Conservation (phyloP, 208 protist species). For the Herpetomonas tarakana region DNA sequence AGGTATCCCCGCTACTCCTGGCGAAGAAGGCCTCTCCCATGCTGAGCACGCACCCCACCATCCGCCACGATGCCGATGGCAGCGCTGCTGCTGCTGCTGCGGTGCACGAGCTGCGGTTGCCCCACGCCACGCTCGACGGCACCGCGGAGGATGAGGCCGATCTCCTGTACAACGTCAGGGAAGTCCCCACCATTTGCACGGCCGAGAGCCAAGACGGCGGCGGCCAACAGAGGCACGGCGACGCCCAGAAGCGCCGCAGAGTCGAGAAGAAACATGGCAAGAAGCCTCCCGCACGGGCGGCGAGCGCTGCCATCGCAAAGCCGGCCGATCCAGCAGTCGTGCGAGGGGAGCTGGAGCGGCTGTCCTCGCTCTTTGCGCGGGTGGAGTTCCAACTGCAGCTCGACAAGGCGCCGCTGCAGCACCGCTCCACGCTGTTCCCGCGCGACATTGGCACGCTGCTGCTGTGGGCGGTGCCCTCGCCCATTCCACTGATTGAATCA, state of each 20-base stretch:
- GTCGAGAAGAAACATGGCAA: not conserved
- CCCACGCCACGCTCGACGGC: not conserved
- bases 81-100: not conserved
- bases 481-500: conserved; percentile 66
- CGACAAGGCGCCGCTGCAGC: conserved; percentile 24
- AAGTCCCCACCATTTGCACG: too few species aligned
- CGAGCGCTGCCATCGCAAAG: not conserved
- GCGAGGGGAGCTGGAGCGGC: not conserved
- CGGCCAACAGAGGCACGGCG: not conserved
- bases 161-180: not conserved
- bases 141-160: not conserved
- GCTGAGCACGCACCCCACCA: not conserved
- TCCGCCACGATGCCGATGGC: not conserved
- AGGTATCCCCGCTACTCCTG: not conserved
- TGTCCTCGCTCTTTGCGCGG: conserved; percentile 24
- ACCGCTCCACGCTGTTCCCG: conserved; percentile 33
- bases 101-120: not conserved
- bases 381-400: conserved; percentile 71
- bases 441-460: conserved; percentile 75
- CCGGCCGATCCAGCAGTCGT: not conserved
- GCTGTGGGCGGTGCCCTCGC: conserved; percentile 67
- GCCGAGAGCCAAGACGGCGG: not conserved
- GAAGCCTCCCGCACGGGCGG: not conserved
- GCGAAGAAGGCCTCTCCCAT: not conserved
- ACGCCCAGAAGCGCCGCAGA: not conserved